Conservation (phyloP, 495 filamentous ascomycete genomes). For the Lentithecium fluviatile region DNA sequence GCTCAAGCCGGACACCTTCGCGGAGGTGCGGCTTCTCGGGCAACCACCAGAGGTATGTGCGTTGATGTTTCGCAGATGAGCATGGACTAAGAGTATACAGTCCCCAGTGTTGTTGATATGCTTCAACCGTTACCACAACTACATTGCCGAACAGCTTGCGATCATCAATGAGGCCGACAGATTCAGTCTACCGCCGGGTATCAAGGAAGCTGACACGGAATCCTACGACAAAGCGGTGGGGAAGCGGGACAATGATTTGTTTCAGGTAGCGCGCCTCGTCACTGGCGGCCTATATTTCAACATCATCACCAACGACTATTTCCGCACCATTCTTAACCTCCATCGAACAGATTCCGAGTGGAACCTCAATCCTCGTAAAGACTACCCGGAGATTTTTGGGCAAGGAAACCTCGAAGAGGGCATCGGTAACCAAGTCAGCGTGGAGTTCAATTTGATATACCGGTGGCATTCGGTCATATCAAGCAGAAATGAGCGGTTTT, state of each 20-base stretch:
- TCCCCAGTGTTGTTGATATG: slow-evolving; percentile 55
- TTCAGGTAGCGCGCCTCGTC: slow-evolving; percentile 67
- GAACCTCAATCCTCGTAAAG: slow-evolving; percentile 73
- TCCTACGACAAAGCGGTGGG: slow-evolving; percentile 58
- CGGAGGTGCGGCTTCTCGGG: slow-evolving; percentile 6
- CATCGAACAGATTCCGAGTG: slow-evolving; percentile 75
- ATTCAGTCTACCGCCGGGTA: slow-evolving; percentile 53
- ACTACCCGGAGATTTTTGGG: slow-evolving; percentile 52
- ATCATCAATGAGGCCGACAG: slow-evolving; percentile 71
- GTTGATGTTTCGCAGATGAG: slow-evolving; percentile 61
- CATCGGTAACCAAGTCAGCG: slow-evolving; percentile 71
- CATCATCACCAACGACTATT: slow-evolving; percentile 77
- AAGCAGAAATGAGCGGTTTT: slow-evolving; percentile 70
- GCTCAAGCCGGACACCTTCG: slow-evolving; percentile 19
- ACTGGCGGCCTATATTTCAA: slow-evolving; percentile 86
- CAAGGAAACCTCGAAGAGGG: slow-evolving; percentile 60
- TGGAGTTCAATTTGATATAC: slow-evolving; percentile 75
- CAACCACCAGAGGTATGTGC: slow-evolving; percentile 56
- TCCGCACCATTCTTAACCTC: slow-evolving; percentile 80
- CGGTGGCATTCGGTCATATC: slow-evolving; percentile 80
- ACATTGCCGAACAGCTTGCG: slow-evolving; percentile 67
- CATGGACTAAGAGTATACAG: slow-evolving; percentile 48
- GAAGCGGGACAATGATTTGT: slow-evolving; percentile 79
- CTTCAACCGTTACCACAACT: slow-evolving; percentile 79
- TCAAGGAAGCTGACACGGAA: slow-evolving; percentile 44